Evolutionary conservation across 225 moss, liverwort and hornwort genomes (phyloP).

Genomic region (Bryoerythrophyllum caledonicum): DNA sequence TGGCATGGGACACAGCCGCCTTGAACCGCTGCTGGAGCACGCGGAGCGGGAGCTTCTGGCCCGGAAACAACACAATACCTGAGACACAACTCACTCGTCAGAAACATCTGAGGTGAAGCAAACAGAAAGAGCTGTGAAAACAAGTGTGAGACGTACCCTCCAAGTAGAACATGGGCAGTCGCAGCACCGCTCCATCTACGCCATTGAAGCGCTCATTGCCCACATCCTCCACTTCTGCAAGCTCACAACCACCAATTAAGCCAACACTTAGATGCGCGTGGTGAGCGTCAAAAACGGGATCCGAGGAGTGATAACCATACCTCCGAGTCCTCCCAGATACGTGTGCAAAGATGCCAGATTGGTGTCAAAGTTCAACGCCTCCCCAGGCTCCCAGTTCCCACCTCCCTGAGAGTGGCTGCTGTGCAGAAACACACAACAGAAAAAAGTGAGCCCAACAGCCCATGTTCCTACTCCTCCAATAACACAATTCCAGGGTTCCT

Average conservation of each 20-base stretch:
- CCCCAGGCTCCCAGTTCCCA: slow-evolving; percentile 46
- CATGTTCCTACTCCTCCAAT: not conserved
- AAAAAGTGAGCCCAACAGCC: slow-evolving; percentile 22
- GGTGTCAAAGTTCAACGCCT: slow-evolving; percentile 52
- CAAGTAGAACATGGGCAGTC: slow-evolving; percentile 93
- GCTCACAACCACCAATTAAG: not conserved
- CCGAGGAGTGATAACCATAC: slow-evolving; percentile 15
- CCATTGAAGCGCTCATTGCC: slow-evolving; percentile 53
- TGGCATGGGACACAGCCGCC: slow-evolving; percentile 86
- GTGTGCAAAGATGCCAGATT: slow-evolving; percentile 59
- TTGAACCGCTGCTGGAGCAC: slow-evolving; percentile 89
- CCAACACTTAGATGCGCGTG: not conserved
- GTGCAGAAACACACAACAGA: slow-evolving; percentile 17
- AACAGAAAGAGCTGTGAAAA: not conserved
- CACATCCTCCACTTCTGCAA: slow-evolving; percentile 89
- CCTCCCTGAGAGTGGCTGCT: slow-evolving; percentile 41
- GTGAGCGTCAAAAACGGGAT: slow-evolving; percentile 1
- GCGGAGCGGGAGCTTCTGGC: slow-evolving; percentile 87
- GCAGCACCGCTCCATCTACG: slow-evolving; percentile 74
- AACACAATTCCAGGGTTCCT: not conserved
- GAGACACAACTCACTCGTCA: slow-evolving; percentile 31
- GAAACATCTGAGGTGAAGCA: not conserved
- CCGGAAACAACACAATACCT: slow-evolving; percentile 94
- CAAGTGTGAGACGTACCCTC: slow-evolving; percentile 62
- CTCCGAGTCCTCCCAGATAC: slow-evolving; percentile 62